These are phyloP conservation scores for Amesomyces nigricolor DNA, from an alignment of 2,329 filamentous ascomycete species.

Conservation along the genomic window DNA sequence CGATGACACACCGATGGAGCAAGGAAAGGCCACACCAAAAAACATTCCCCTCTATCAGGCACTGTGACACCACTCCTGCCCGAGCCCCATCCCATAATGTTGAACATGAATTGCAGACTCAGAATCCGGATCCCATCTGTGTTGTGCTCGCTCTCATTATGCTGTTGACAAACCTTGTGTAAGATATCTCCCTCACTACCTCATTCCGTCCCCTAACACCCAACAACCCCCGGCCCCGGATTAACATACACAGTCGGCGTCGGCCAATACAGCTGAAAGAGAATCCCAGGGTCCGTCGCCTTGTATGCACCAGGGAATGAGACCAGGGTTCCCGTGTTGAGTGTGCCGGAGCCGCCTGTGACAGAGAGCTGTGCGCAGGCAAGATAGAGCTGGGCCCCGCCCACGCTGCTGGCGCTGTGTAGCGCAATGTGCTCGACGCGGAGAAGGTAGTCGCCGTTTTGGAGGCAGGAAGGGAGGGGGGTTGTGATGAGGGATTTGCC, in stretches of 20 bases:
- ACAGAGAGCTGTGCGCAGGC: slow-evolving; percentile 30
- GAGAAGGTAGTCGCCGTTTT: slow-evolving; percentile 34
- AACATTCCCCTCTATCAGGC: too few relatives aligned
- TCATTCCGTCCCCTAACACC: slow-evolving; percentile 14
- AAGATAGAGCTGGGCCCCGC: slow-evolving; percentile 34
- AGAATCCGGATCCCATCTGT: too few relatives aligned
- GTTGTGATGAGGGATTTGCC: slow-evolving; percentile 30
- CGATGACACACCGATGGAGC: too few relatives aligned
- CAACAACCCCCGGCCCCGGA: slow-evolving; percentile 23
- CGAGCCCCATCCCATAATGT: too few relatives aligned
- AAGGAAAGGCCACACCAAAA: too few relatives aligned
- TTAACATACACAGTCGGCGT: slow-evolving; percentile 24
- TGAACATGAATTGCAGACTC: too few relatives aligned
- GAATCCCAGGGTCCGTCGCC: slow-evolving; percentile 28
- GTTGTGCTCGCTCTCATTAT: too few relatives aligned
- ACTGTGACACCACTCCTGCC: too few relatives aligned
- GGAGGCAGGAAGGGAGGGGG: slow-evolving; percentile 28
- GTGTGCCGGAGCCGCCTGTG: slow-evolving; percentile 25
- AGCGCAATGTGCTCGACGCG: slow-evolving; percentile 35
- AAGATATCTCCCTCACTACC: too few relatives aligned
- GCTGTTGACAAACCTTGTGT: too few relatives aligned
- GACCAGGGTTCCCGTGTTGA: slow-evolving; percentile 24
- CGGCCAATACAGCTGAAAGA: slow-evolving; percentile 27
- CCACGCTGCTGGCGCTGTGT: slow-evolving; percentile 29
- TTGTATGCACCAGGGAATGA: slow-evolving; percentile 31